Evolutionary conservation across 2,329 filamentous ascomycete species (phyloP).

Genomic region (Botrytis hyacinthi): DNA sequence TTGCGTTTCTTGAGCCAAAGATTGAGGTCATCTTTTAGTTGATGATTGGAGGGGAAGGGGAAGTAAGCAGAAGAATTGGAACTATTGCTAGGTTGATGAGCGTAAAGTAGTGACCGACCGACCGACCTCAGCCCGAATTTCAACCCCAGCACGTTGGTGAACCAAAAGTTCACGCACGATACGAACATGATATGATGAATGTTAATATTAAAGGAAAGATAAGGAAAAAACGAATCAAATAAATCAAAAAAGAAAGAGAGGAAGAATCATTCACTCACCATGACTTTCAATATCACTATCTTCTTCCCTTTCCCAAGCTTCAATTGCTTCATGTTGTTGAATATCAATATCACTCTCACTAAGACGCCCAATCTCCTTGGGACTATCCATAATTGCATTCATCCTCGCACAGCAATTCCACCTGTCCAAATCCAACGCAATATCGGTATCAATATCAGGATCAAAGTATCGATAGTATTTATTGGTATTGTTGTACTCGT

Average conservation of each 20-base stretch:
- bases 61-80: neutral
- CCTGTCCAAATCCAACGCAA: neutral
- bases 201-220: neutral
- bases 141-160: neutral
- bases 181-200: neutral
- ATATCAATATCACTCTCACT: neutral
- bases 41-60: neutral
- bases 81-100: neutral
- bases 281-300: slow-evolving; percentile 10
- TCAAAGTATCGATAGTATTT: neutral
- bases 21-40: slow-evolving; percentile 22
- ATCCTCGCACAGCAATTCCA: slow-evolving; percentile 21
- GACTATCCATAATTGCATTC: slow-evolving; percentile 2
- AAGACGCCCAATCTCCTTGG: too few relatives aligned
- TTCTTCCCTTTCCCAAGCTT: slow-evolving; percentile 9
- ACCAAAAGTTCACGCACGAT: neutral
- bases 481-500: neutral
- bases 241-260: neutral
- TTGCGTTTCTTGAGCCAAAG: slow-evolving; percentile 11
- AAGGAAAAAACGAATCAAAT: neutral
- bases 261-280: neutral
- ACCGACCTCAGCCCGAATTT: neutral
- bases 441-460: neutral
- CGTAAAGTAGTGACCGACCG: neutral
- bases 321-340: neutral